Conservation (phyloP, 768 basidiomycete species). For the Naganishia onofrii region DNA sequence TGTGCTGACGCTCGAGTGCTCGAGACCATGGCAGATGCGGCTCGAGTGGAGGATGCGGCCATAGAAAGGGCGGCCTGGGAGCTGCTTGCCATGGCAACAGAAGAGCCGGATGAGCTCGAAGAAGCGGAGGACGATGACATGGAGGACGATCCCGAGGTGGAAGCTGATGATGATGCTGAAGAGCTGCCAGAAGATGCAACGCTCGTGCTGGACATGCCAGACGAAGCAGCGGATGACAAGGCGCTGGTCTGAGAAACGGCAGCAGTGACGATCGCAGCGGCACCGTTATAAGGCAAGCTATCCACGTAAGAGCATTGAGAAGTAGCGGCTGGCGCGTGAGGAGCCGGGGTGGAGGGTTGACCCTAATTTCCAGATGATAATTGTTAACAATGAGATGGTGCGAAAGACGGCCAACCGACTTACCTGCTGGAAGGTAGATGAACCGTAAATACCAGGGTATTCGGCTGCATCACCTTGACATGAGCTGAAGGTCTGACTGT, state of each 20-base stretch:
- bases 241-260: conserved; percentile 25
- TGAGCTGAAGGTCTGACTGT: conserved; percentile 40
- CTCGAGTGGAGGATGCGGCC: neutral
- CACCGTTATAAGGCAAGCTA: conserved; percentile 27
- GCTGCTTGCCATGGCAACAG: neutral
- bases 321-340: conserved; percentile 59
- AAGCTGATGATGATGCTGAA: neutral
- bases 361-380: conserved; percentile 37
- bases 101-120: neutral
- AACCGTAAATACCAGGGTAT: conserved; percentile 53
- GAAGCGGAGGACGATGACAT: neutral
- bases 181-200: conserved; percentile 12
- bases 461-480: conserved; percentile 43
- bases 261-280: conserved; percentile 50
- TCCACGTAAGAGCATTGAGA: conserved; percentile 60
- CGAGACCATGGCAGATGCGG: neutral
- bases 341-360: conserved; percentile 52
- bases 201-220: conserved; percentile 10
- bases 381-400: neutral
- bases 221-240: neutral
- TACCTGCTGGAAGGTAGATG: conserved; percentile 53
- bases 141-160: neutral
- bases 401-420: neutral
- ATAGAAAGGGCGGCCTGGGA: too few relatives aligned
- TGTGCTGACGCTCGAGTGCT: neutral